Base-by-base conservation (phyloP, 371 early-diverging fungal species). In the Saksenaea oblongispora region DNA sequence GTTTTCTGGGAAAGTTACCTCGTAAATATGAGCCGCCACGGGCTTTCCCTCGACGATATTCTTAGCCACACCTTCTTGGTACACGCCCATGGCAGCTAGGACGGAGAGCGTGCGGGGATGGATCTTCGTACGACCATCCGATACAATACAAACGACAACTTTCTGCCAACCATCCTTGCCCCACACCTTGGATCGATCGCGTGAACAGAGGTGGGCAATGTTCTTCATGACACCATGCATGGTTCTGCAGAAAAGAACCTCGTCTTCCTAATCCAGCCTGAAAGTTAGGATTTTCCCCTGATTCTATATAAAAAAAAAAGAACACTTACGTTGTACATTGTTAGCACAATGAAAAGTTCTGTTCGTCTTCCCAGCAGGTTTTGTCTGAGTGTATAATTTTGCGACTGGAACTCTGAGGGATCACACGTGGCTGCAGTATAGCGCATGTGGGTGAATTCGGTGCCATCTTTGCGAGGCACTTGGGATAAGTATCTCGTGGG, bases 311-410 rank as follows among this genome's bases (percentile, higher is more conserved):
- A 41, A 27, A n/a, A 5, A n/a, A 27, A 22, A 41, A 27, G 11
- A 5, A n/a, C 15, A 58, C 34, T 59, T 67, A 71, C 72, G 51
- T 71, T 71, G 37, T 71, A 71, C 72, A 71, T 71, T 4, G 72
- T 71, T 71, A 95, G 82, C 35, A 95, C 95, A 44, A 91, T 86
- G 55, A 91, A 90, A 28, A 96, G 73, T 73, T 96, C 96, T 8
- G 96, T 96, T 0, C 51, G 3, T 47, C 51, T 47, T 14, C 63
- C 73, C 47, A 69, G 4, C 27, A 75, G 31, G 22, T 61, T 31
- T 13, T 72, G 78, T 18, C 91, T 73, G 34, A 89, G 79, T 13
- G 80, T 79, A 62, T 85, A 89, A 26, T 84, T 84, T 51, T 78
- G 71, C 24, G 72, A 15, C 18, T 67, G 51, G 72, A 87, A 89